Base-by-base conservation (phyloP, 2,329 filamentous ascomycete species). In the Plectosphaerella cucumerina region DNA sequence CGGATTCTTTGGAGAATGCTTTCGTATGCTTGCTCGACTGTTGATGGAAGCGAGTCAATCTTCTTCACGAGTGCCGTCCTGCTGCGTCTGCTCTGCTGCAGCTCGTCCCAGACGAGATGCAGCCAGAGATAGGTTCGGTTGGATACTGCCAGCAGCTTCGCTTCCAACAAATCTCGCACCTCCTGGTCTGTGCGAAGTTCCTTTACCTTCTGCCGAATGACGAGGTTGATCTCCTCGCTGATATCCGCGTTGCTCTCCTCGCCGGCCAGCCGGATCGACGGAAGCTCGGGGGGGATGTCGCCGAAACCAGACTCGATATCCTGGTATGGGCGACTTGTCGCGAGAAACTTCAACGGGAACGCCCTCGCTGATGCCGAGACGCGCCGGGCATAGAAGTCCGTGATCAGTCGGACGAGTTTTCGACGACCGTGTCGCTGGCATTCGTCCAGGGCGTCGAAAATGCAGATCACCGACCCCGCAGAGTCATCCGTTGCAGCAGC, bases 101-200 rank as follows among this genome's bases (percentile, higher is more conserved):
- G 14, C 33, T 50, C 44, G 8, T 50, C 34, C 22, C 39, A 37
- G 18, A 48, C 44, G 20, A 56, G 51, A 23, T 56, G 21, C 6
- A 56, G 39, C 54, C 49, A 56, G 11, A 56, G 49, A 20, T 56
- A 56, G 8, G 54, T 54, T 12, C 47, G 43, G 23, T 55, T 3
- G 6, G 43, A 12, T 11, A 21, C 50, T 48, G 20, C n/a, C 14
- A 47, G 45, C 21, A 47, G 12, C 20, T 26, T 47, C 34, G 6
- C 33, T 26, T 39, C 10, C 14, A 47, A 12, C 6, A 15, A 11
- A 23, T 47, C 34, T 37, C 33, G 37, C n/a, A 50, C 18, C 5
- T 53, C 43, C 45, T 49, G 26, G 10, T 47, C 37, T 12, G 20
- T 23, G 20, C 22, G 39, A 15, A 48, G 48, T 42, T 41, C 23